Evolutionary conservation across 306 rosid genomes (phyloP).

Genomic region (Herpetospermum pedunculosum): DNA sequence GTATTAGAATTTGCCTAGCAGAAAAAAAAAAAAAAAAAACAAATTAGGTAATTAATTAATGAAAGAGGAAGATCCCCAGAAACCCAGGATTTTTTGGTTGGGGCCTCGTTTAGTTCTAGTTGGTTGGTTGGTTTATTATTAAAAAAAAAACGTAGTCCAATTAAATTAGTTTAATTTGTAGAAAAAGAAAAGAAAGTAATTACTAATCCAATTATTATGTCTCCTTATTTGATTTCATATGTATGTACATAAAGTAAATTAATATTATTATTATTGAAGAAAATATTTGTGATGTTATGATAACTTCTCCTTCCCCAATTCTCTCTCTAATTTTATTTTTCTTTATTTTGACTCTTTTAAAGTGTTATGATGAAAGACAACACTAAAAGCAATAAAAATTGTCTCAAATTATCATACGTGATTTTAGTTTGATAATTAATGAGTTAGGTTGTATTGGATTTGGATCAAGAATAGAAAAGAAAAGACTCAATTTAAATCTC

Average conservation of each 20-base stretch:
- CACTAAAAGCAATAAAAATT: neutral
- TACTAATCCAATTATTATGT: conserved; percentile 8
- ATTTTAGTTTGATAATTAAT: neutral
- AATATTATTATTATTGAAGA: neutral
- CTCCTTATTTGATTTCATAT: conserved; percentile 7
- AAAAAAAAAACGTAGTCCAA: neutral
- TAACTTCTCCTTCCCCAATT: neutral
- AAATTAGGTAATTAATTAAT: neutral
- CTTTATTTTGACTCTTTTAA: neutral
- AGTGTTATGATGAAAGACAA: neutral
- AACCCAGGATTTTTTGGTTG: conserved; percentile 11
- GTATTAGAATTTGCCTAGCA: neutral
- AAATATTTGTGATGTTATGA: neutral
- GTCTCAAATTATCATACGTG: neutral
- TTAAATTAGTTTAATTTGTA: conserved; percentile 9
- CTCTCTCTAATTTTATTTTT: neutral
- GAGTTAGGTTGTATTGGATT: neutral
- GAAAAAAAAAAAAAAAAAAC: neutral
- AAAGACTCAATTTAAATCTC: neutral
- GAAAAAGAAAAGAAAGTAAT: conserved; percentile 1
- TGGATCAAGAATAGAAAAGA: neutral
- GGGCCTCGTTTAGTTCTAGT: neutral
- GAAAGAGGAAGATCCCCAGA: conserved; percentile 2
- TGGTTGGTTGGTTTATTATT: too few relatives aligned
- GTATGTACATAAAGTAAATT: conserved; percentile 4